These are phyloP conservation scores for Sungouiozyma ichnusensis DNA, from an alignment of 805 yeast genomes.

Conservation along the genomic window DNA sequence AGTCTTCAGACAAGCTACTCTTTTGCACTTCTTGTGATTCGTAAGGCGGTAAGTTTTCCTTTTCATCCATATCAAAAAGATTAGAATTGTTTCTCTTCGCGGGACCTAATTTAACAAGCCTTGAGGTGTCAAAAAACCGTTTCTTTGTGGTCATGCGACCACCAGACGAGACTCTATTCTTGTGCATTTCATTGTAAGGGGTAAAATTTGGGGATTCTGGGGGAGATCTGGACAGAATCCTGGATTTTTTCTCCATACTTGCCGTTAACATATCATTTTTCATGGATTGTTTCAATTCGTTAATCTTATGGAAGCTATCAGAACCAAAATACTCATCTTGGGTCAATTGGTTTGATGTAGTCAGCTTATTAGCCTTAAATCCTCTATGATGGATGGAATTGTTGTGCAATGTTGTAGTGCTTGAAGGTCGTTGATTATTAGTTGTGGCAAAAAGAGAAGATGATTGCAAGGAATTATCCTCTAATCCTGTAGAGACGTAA, in stretches of 20 bases:
- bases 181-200: conserved; percentile 18
- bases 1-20: background rate
- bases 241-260: conserved; percentile 2
- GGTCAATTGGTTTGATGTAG: background rate
- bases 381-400: background rate
- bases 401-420: conserved; percentile 5
- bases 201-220: conserved; percentile 13
- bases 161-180: conserved; percentile 18
- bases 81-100: conserved; percentile 18
- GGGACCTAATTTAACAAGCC: conserved; percentile 22
- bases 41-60: background rate
- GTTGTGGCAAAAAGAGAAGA: conserved; percentile 5
- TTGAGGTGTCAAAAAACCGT: conserved; percentile 18
- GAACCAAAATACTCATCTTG: background rate
- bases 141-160: conserved; percentile 20
- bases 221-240: background rate
- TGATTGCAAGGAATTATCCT: background rate
- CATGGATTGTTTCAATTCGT: conserved; percentile 2
- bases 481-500: background rate
- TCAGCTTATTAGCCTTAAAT: background rate
- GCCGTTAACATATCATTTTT: background rate
- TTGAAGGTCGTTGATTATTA: conserved; percentile 4
- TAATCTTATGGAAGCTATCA: background rate
- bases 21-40: background rate
- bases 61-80: background rate